Evolutionary conservation across 2,329 filamentous ascomycete species (phyloP).

Genomic region (Fusarium compactum): DNA sequence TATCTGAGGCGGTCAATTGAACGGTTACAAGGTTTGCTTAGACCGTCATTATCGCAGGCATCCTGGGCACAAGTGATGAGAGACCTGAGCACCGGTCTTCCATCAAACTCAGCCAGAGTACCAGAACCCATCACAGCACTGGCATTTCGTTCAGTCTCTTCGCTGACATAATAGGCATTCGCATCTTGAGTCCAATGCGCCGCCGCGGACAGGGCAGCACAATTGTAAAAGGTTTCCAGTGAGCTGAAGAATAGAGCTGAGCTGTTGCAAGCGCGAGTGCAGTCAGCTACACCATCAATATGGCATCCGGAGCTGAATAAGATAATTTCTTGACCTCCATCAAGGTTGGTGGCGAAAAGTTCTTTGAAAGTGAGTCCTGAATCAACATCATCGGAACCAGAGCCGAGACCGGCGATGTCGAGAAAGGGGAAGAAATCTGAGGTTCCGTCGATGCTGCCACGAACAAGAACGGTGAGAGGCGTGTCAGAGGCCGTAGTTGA

Average conservation of each 20-base stretch:
- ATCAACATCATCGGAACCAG: conserved; percentile 45
- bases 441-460: conserved; percentile 49
- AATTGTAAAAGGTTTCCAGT: conserved; percentile 56
- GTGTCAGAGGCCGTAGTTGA: conserved; percentile 38
- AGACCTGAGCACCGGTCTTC: conserved; percentile 47
- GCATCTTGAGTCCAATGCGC: conserved; percentile 51
- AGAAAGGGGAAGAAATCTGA: conserved; percentile 55
- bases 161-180: conserved; percentile 47
- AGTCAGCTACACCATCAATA: conserved; percentile 48
- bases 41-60: conserved; percentile 51
- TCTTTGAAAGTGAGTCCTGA: conserved; percentile 51
- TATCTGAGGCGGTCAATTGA: conserved; percentile 46
- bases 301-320: conserved; percentile 52
- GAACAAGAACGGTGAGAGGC: conserved; percentile 49
- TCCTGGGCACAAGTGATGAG: conserved; percentile 53
- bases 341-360: conserved; percentile 51
- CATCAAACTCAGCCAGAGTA: conserved; percentile 50
- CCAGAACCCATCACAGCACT: conserved; percentile 53
- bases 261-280: conserved; percentile 51
- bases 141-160: conserved; percentile 53
- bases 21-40: conserved; percentile 49
- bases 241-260: conserved; percentile 50
- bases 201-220: conserved; percentile 52
- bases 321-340: conserved; percentile 49
- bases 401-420: conserved; percentile 50